Base-by-base conservation (phyloP, 2,329 filamentous ascomycete genomes). In the Microcyclospora tardicrescens region DNA sequence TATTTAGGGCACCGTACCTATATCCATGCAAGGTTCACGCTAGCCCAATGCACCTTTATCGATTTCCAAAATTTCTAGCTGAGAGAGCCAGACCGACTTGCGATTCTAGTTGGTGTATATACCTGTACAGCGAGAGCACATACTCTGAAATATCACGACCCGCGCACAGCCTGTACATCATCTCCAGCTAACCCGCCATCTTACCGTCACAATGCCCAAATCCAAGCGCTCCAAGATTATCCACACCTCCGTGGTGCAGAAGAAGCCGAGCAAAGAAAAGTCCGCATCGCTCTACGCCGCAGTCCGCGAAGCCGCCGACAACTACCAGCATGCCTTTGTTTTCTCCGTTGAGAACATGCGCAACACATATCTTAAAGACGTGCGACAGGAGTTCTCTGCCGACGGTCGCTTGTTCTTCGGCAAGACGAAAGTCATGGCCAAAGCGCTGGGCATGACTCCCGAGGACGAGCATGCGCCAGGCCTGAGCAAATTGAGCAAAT, bases 391-490 rank as follows among this genome's bases (percentile, higher is more conserved):
- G 55, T 79, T 95, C 52, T 71, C 72, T 36, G 71, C 72, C 37
- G 86, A 95, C 67, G 82, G 82, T 69, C 77, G 87, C 53, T 70
- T 98, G 61, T 96, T 96, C 77, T 96, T 95, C 65, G 91, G 89
- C 67, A 98, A 96, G 71, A 96, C 89, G 43, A 96, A 96, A 68
- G 87, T 98, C 62, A 96, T 96, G 86, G 79, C 84, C 54, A 89
- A 91, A 66, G 87, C 91, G 41, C 81, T 98, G 16, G 91, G 91
- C 58, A 74, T 75, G 48, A 79, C 71, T 38, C 72, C 78, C 50
- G 54, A 56, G 30, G 81, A 84, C 55, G 84, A 87, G 65, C 75
- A 83, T 63, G 82, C 84, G 51, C 75, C 83, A 33, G 84, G 84
- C 58, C 76, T 91, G 54, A 71, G 84, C 59, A 65, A 67, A 46